These are phyloP conservation scores for Fusarium neocosmosporiellum DNA, from an alignment of 2,329 filamentous ascomycete genomes.

Conservation along the genomic window DNA sequence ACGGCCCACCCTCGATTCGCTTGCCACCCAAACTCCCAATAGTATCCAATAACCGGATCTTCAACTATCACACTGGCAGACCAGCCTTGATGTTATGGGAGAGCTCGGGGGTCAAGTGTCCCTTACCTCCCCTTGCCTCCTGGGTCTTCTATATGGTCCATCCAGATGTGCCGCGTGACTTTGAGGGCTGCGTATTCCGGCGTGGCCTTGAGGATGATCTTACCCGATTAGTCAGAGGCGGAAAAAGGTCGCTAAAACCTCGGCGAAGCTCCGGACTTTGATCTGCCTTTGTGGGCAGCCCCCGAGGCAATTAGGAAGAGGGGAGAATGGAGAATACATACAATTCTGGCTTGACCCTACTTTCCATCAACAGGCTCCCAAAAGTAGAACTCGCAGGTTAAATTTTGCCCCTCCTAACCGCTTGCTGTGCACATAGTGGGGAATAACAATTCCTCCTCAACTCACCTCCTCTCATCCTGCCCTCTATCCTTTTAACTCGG, in stretches of 20 bases:
- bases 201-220: neutral
- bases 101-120: neutral
- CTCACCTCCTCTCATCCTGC: neutral
- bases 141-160: neutral
- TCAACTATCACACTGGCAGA: neutral
- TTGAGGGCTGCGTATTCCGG: neutral
- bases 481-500: neutral
- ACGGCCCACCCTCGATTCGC: neutral
- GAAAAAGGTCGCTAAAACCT: too few species aligned
- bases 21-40: neutral
- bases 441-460: neutral
- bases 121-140: neutral
- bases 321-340: too few species aligned
- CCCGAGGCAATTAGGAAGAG: too few species aligned
- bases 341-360: too few species aligned
- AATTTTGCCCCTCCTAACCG: neutral
- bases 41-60: neutral
- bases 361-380: too few species aligned
- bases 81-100: neutral
- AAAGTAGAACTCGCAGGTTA: too few species aligned
- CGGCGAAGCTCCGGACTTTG: too few species aligned
- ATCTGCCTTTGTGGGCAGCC: too few species aligned
- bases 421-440: neutral
- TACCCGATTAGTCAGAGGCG: too few species aligned
- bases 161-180: neutral